Evolutionary conservation across 306 rosid genomes (phyloP).

Genomic region (Albizia julibrissin): DNA sequence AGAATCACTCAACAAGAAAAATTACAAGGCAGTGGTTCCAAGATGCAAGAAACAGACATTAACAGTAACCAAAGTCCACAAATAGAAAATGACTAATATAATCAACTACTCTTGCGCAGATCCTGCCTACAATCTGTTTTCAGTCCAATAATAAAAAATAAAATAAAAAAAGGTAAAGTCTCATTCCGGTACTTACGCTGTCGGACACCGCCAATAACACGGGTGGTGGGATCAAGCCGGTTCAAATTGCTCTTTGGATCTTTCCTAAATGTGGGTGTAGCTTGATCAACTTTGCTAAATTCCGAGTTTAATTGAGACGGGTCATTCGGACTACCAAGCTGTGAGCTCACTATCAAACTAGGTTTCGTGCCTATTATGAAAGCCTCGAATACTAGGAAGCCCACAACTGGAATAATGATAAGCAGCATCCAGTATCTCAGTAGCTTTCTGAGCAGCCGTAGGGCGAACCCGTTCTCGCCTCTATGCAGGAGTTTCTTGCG

Average conservation of each 20-base stretch:
- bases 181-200: conserved; percentile 59
- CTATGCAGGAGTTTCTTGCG: conserved; percentile 63
- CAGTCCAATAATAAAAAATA: background rate
- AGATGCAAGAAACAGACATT: background rate
- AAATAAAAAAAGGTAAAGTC: background rate
- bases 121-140: background rate
- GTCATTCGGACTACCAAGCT: background rate
- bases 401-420: conserved; percentile 55
- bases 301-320: background rate
- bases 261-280: conserved; percentile 34
- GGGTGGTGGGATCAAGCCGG: conserved; percentile 75
- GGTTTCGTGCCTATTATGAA: conserved; percentile 54
- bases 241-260: conserved; percentile 63
- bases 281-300: conserved; percentile 16
- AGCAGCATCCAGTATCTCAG: conserved; percentile 68
- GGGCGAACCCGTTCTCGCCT: conserved; percentile 39
- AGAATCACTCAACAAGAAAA: background rate
- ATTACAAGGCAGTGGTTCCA: background rate
- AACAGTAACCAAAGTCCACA: background rate
- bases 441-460: conserved; percentile 49
- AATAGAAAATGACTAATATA: background rate
- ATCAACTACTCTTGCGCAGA: background rate
- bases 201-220: conserved; percentile 70
- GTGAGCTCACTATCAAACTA: conserved; percentile 21
- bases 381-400: conserved; percentile 64